Conservation (phyloP, 257 asterid genomes). For the Ballota nigra region DNA sequence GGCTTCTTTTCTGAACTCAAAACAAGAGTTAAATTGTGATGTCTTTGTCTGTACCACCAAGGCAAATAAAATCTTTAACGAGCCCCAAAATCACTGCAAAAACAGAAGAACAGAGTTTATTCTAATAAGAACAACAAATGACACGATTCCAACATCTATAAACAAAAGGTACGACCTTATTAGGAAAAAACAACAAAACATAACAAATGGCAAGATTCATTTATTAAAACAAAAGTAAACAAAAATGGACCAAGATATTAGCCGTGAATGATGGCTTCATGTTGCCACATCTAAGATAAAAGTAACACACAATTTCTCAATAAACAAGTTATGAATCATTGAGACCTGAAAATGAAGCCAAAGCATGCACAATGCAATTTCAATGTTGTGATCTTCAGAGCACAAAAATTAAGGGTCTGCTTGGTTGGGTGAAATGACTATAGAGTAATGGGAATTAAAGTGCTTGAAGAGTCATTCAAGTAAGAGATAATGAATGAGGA, state of each 20-base stretch:
- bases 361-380: neutral
- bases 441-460: no score
- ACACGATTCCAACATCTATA: neutral
- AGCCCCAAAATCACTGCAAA: slow-evolving; percentile 14
- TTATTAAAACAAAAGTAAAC: neutral
- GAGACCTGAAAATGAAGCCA: neutral
- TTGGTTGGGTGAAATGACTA: no score
- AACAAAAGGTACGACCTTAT: no score
- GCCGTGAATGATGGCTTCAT: neutral
- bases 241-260: neutral
- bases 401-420: no score
- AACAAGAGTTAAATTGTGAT: neutral
- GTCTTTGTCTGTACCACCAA: neutral
- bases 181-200: neutral
- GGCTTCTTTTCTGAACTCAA: neutral
- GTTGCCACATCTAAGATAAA: neutral
- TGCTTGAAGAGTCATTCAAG: no score
- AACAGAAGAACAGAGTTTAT: neutral
- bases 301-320: neutral
- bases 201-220: neutral
- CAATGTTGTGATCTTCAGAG: neutral
- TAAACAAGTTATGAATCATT: neutral
- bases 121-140: neutral
- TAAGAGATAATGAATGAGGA: no score
- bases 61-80: neutral